Evolutionary conservation across 2,329 filamentous ascomycete genomes (phyloP).

Genomic region (Colletotrichum brevisporum): DNA sequence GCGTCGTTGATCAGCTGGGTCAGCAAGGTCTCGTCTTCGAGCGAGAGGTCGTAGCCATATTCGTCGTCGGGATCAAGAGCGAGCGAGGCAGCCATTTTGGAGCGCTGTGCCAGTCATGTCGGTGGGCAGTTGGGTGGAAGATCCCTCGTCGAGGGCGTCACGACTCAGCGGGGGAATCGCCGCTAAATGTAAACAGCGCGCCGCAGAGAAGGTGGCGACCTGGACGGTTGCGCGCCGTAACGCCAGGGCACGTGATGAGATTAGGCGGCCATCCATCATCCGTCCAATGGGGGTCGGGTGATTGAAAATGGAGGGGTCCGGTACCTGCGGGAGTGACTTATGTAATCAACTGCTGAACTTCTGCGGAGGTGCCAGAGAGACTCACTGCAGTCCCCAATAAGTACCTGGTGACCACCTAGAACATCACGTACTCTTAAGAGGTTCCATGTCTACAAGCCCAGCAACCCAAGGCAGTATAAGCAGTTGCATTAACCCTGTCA

Average conservation of each 20-base stretch:
- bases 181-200: conserved; percentile 9
- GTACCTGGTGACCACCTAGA: too few species aligned
- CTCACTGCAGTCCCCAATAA: too few species aligned
- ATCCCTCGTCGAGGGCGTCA: conserved; percentile 22
- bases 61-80: conserved; percentile 55
- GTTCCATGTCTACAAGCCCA: too few species aligned
- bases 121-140: background rate
- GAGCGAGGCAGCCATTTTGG: conserved; percentile 30
- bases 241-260: background rate
- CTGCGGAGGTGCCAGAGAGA: too few species aligned
- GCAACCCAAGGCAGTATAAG: too few species aligned
- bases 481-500: too few species aligned
- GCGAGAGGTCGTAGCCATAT: conserved; percentile 62
- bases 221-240: background rate
- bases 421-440: too few species aligned
- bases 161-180: conserved; percentile 31
- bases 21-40: conserved; percentile 61
- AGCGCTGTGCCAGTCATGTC: conserved; percentile 14
- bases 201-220: conserved; percentile 1
- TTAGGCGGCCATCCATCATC: background rate
- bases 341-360: too few species aligned
- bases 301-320: too few species aligned
- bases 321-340: too few species aligned
- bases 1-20: conserved; percentile 49
- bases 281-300: background rate